Conservation (phyloP, 2,329 filamentous ascomycete genomes). For the Anisogramma anomala region DNA sequence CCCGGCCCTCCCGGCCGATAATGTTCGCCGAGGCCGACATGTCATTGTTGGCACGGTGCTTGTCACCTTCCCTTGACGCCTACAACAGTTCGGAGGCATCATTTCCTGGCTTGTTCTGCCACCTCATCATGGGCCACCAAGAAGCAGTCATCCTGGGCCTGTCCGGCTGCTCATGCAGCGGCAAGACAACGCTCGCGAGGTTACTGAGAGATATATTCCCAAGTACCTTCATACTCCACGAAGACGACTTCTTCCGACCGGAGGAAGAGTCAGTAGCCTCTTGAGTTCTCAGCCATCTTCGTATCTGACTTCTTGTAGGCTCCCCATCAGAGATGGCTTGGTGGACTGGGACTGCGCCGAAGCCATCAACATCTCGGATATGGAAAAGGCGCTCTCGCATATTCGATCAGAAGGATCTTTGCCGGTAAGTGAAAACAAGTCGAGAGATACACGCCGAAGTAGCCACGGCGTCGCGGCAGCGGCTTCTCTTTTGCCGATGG, state of each 20-base stretch:
- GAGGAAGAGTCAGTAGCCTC: conserved; percentile 51
- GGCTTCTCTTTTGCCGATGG: conserved; percentile 15
- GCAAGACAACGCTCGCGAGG: conserved; percentile 87
- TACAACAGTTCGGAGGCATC: too few species aligned
- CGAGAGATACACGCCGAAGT: conserved; percentile 18
- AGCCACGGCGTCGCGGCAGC: conserved; percentile 18
- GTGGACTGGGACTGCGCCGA: conserved; percentile 88
- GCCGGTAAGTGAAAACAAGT: conserved; percentile 39
- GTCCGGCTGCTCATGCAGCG: conserved; percentile 82
- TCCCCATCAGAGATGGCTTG: conserved; percentile 48
- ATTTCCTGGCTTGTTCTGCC: too few species aligned
- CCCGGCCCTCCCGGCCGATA: conserved; percentile 1
- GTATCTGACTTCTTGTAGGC: conserved; percentile 24
- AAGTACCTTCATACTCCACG: conserved; percentile 70
- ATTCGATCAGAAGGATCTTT: conserved; percentile 58
- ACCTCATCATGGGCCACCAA: conserved; percentile 23
- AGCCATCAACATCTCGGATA: conserved; percentile 58
- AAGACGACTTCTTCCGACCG: conserved; percentile 89
- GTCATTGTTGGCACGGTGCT: background rate
- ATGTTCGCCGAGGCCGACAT: background rate
- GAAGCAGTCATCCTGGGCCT: conserved; percentile 62
- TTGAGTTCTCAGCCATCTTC: too few species aligned
- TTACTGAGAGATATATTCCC: conserved; percentile 74
- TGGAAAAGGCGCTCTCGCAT: conserved; percentile 56
- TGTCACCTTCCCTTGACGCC: too few species aligned